Conservation (phyloP, 2,329 filamentous ascomycete genomes). For the Dendrostoma leiphaemia region DNA sequence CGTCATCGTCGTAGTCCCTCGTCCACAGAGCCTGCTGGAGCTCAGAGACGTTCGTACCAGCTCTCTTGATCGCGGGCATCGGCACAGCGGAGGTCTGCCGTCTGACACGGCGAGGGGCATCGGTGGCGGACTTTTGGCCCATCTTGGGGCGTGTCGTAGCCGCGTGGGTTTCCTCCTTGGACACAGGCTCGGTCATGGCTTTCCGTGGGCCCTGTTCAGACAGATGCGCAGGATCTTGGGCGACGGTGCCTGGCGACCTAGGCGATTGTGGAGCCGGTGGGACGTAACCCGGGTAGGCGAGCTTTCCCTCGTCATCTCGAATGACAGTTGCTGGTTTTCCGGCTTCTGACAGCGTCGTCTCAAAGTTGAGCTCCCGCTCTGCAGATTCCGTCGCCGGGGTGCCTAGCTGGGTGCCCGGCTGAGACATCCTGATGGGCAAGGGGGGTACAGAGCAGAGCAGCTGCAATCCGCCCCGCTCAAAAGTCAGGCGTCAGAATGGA, state of each 20-base stretch:
- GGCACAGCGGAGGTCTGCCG: conserved; percentile 20
- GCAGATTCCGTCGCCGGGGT: neutral
- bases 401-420: neutral
- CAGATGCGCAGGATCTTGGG: neutral
- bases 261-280: conserved; percentile 28
- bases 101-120: conserved; percentile 16
- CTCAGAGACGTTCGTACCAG: conserved; percentile 27
- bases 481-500: too few species aligned
- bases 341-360: conserved; percentile 22
- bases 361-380: conserved; percentile 25
- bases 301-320: conserved; percentile 28
- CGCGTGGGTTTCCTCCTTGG: neutral
- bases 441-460: too few species aligned
- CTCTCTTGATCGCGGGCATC: conserved; percentile 19
- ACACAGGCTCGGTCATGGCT: conserved; percentile 17
- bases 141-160: conserved; percentile 16
- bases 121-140: conserved; percentile 23
- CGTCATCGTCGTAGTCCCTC: conserved; percentile 18
- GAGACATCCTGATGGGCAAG: neutral
- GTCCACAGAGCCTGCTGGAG: conserved; percentile 27
- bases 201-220: conserved; percentile 6
- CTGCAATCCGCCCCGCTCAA: too few species aligned
- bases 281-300: conserved; percentile 32
- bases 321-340: conserved; percentile 30
- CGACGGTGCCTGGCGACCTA: neutral